phyloP scores from a whole-genome alignment of 441 rosid species.

The Adansonia madagascariensis region DNA sequence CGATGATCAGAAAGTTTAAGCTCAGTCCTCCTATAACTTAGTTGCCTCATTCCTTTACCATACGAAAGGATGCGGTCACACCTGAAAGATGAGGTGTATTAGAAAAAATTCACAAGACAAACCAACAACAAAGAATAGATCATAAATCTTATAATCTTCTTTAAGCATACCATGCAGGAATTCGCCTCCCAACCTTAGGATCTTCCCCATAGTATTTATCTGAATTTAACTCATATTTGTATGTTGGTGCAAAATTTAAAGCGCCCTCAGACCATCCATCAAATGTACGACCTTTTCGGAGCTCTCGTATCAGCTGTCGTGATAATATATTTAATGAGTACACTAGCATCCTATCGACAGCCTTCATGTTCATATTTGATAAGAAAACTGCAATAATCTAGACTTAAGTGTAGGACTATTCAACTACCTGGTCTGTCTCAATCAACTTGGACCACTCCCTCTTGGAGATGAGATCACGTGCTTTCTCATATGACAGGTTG shows the following conservation, averaged over 20 bases:
- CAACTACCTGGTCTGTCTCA: conserved; percentile 83
- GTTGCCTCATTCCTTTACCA: conserved; percentile 83
- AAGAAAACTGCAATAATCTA: neutral
- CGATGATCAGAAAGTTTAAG: conserved; percentile 87
- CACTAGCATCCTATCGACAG: conserved; percentile 16
- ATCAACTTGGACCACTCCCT: conserved; percentile 70
- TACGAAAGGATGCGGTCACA: conserved; percentile 84
- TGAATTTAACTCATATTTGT: conserved; percentile 79
- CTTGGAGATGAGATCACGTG: conserved; percentile 62
- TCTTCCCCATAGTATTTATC: conserved; percentile 77
- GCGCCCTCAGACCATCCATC: conserved; percentile 92
- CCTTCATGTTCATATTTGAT: conserved; percentile 3
- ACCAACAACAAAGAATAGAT: neutral
- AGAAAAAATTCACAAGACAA: conserved; percentile 21
- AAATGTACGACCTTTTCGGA: conserved; percentile 68
- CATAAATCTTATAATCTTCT: neutral
- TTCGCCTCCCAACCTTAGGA: conserved; percentile 76
- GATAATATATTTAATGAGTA: conserved; percentile 21
- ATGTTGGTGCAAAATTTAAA: conserved; percentile 80
- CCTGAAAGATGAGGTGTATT: conserved; percentile 45
- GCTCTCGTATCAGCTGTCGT: conserved; percentile 69
- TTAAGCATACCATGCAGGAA: conserved; percentile 80
- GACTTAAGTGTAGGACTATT: neutral
- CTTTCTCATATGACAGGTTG: conserved; percentile 73
- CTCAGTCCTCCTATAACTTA: conserved; percentile 72